Evolutionary conservation across 1,284 basidiomycete genomes (phyloP), one percentile per base, ranked within the genome.

Genomic region (Erythrobasidium hasegawianum): DNA sequence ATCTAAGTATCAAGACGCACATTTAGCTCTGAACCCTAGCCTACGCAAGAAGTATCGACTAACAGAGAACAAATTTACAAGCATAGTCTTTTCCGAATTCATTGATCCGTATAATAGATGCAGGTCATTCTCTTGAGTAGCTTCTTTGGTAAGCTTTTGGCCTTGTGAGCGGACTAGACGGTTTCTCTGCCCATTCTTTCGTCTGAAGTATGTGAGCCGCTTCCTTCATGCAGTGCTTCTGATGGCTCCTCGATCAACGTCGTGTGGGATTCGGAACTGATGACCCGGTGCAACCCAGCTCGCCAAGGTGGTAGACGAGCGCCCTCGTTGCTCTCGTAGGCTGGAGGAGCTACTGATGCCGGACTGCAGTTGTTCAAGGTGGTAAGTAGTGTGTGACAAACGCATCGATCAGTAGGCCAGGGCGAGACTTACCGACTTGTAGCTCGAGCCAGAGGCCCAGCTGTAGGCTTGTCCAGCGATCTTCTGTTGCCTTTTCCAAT

Each of bases 381-480:
- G n/a, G 40, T 41, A 41, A 11, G 40, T 10, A n/a, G 11, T 41
- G 40, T n/a, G 10, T 10, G 11, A 41, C n/a, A 41, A 10, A 11
- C n/a, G 40, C 40, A 11, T 41, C 40, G 11, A 10, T 10, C n/a
- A 41, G 40, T n/a, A n/a, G n/a, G n/a, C n/a, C n/a, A n/a, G n/a
- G n/a, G n/a, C n/a, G n/a, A n/a, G 22, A 47, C 43, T 47, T 47
- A 47, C 43, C 43, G 43, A 16, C 43, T 47, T 18, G 43, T 47
- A 7, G 43, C 16, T 47, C 43, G 47, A 39, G 58, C 33, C 8
- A 49, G 27, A 9, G 11, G 27, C 10, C 43, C 13, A 20, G 5
- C 9, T 33, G 18, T 27, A 18, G 43, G 58, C n/a, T 49, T 49
- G 11, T 45, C 58, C 24, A 59, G 18, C 8, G 58, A 49, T 53